Percentiles rank a stretch among this genome's conserved stretches.
Conservation (phyloP, 2,329 filamentous ascomycete genomes). For the Epichloe uncinata region DNA sequence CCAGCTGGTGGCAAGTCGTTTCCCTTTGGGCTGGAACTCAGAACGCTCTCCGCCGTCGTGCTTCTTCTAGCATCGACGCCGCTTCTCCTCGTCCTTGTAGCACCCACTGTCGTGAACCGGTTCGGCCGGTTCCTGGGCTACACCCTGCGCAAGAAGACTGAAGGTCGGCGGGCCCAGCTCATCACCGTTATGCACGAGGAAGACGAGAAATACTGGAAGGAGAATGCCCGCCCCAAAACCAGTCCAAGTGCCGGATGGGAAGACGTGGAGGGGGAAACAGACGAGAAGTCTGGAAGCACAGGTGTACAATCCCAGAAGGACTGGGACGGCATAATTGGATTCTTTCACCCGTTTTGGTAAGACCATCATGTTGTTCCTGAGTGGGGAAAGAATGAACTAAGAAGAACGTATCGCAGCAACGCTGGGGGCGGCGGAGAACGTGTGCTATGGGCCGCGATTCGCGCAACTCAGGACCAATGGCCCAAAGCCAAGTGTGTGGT, state of each 20-base stretch:
- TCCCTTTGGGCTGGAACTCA: conserved; percentile 18
- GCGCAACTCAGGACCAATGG: conserved; percentile 79
- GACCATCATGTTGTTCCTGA: conserved; percentile 12
- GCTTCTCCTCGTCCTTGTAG: conserved; percentile 12
- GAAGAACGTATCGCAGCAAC: conserved; percentile 44
- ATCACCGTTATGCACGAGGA: conserved; percentile 36
- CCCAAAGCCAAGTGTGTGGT: conserved; percentile 81
- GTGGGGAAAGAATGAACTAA: not conserved
- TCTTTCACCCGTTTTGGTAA: conserved; percentile 96
- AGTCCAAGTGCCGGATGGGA: conserved; percentile 54
- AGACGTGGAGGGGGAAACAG: conserved; percentile 51
- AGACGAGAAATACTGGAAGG: conserved; percentile 24
- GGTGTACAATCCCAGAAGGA: conserved; percentile 31
- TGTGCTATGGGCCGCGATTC: conserved; percentile 90
- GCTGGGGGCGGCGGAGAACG: conserved; percentile 91
- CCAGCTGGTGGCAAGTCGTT: conserved; percentile 14
- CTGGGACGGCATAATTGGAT: conserved; percentile 80
- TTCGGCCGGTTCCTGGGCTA: conserved; percentile 40
- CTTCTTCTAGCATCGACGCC: conserved; percentile 10
- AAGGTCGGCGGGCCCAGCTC: conserved; percentile 46
- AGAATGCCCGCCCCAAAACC: conserved; percentile 20
- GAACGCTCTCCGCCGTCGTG: conserved; percentile 14
- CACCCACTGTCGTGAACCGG: conserved; percentile 12
- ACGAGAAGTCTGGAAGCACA: conserved; percentile 23
- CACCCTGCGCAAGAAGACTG: conserved; percentile 49